Evolutionary conservation across 2,329 filamentous ascomycete genomes (phyloP), one percentile per base, ranked within the genome.

Genomic region (Colletotrichum higginsianum): DNA sequence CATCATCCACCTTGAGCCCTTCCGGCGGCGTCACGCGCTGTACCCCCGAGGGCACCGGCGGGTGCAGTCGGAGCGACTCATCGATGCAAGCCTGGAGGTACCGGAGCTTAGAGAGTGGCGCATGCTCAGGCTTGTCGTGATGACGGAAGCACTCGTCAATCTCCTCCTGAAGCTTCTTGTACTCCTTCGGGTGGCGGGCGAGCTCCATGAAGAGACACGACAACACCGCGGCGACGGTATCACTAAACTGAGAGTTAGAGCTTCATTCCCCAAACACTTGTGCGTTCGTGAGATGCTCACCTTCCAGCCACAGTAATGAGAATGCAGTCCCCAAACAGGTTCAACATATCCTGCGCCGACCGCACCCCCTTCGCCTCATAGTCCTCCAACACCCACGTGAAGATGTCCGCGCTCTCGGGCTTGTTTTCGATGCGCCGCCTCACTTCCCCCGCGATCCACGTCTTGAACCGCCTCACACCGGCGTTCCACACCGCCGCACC

Each of bases 51-150:
- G 80, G 79, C 0, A 83, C 79, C 1, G 82, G 74, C 1, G 83
- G 82, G 42, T 81, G 75, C 0, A 85, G 71, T 0, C 83, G 78
- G n/a, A 84, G 74, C 0, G 80, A 60, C 67, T 86, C 84, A 49
- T 85, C 79, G 44, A 86, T 81, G 11, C 77, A 75, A 2, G 79
- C 83, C 46, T 80, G 77, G 1, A 83, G 76, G 38, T 78, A 75
- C 3, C 67, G 62, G 30, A 79, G 65, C 40, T 74, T 75, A 2
- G 74, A 70, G 0, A 79, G 65, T 0, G 47, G 23, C 63, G 74
- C 65, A 21, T 69, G 63, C 12, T 75, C 76, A 3, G 65, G 50
- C 12, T 44, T 26, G 7, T 66, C 60, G 2, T 73, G 42, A 9
- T 71, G 61, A 5, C 56, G 60, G 8, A 73, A 68, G 23, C 75